These are phyloP conservation scores for Blechomonas ayalai DNA, from an alignment of 208 protist genomes.

Conservation along the genomic window DNA sequence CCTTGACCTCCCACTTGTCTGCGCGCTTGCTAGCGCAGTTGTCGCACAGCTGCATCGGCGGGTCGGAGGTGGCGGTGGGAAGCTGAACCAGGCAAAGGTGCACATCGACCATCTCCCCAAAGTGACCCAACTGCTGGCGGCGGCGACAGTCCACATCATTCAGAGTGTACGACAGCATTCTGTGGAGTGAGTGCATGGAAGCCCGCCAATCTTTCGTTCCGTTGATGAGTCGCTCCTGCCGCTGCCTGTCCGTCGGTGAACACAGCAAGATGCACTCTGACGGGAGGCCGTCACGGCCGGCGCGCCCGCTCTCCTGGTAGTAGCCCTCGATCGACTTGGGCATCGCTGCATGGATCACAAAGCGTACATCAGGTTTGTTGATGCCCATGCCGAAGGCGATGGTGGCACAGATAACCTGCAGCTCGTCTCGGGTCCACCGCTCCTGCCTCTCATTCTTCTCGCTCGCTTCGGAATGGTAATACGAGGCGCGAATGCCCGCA, in stretches of 20 bases:
- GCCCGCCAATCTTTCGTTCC: constrained; percentile 72
- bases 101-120: constrained; percentile 65
- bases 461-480: constrained; percentile 67
- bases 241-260: constrained; percentile 48
- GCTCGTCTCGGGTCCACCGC: constrained; percentile 83
- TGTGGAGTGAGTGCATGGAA: constrained; percentile 56
- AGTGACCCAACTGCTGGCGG: constrained; percentile 77
- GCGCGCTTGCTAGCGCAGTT: constrained; percentile 69
- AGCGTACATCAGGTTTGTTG: constrained; percentile 97
- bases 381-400: constrained; percentile 99
- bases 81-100: constrained; percentile 63
- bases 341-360: constrained; percentile 96
- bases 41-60: constrained; percentile 56
- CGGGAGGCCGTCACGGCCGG: constrained; percentile 91
- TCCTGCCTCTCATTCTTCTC: constrained; percentile 77
- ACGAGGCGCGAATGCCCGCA: constrained; percentile 52
- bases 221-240: constrained; percentile 76
- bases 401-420: constrained; percentile 95
- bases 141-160: constrained; percentile 85
- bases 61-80: background rate
- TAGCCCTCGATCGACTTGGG: constrained; percentile 97
- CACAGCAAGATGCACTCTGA: constrained; percentile 81
- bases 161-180: constrained; percentile 72
- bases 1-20: constrained; percentile 42
- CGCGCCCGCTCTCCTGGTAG: constrained; percentile 97